Conservation (phyloP, 2,329 filamentous ascomycete genomes). For the Fusarium dimerum region DNA sequence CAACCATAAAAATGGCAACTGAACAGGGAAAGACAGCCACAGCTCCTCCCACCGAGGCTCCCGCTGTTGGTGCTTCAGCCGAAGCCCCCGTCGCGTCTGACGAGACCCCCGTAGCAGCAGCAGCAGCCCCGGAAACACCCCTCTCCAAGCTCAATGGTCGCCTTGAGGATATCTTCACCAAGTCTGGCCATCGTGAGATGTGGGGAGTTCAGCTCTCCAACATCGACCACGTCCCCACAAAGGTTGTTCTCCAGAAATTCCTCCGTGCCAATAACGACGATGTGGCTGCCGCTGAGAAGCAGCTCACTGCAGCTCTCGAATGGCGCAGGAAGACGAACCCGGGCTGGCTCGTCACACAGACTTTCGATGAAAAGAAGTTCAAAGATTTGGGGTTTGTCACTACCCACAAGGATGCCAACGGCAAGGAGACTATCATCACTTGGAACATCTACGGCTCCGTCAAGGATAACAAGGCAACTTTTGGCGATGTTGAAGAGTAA, state of each 20-base stretch:
- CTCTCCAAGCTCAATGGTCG: conserved; percentile 59
- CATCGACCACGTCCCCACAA: conserved; percentile 67
- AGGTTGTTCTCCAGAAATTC: conserved; percentile 89
- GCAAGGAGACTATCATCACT: conserved; percentile 68
- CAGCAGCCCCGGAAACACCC: conserved; percentile 31
- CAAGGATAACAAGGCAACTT: conserved; percentile 80
- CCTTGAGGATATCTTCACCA: conserved; percentile 58
- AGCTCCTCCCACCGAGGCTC: conserved; percentile 7
- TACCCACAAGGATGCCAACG: conserved; percentile 59
- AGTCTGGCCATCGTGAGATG: conserved; percentile 71
- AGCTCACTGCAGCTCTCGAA: conserved; percentile 75
- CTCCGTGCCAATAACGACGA: conserved; percentile 86
- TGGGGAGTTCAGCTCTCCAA: conserved; percentile 75
- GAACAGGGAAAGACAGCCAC: conserved; percentile 28
- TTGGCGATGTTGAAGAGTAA: conserved; percentile 79
- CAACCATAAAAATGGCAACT: conserved; percentile 29
- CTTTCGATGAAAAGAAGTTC: conserved; percentile 71
- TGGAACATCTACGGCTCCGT: conserved; percentile 94
- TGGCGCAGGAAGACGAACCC: conserved; percentile 83
- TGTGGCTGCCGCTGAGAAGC: conserved; percentile 70
- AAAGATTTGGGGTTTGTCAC: conserved; percentile 79
- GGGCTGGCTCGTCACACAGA: conserved; percentile 60
- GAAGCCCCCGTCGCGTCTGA: conserved; percentile 14
- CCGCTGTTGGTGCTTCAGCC: conserved; percentile 2
- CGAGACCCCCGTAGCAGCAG: conserved; percentile 2